These are phyloP conservation scores for Eutrema japonicum DNA, from an alignment of 345 rosid genomes.

Conservation along the genomic window DNA sequence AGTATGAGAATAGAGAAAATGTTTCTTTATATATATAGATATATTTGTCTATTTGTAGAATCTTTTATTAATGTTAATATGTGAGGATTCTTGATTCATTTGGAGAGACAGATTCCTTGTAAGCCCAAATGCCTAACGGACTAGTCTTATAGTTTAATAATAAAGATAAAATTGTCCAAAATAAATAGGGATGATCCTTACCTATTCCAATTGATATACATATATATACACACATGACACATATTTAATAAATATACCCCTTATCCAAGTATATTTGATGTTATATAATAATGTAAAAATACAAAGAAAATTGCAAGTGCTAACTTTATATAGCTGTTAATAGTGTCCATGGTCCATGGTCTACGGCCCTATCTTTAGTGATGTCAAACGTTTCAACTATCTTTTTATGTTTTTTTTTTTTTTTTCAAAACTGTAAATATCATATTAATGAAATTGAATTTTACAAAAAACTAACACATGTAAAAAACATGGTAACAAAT, in stretches of 20 bases:
- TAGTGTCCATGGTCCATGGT: conserved; percentile 25
- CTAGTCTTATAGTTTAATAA: conserved; percentile 10
- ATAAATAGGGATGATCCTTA: not conserved
- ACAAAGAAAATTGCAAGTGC: not conserved
- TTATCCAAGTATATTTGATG: not conserved
- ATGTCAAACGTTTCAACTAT: conserved; percentile 14
- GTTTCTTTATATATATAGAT: too few relatives aligned
- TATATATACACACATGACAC: not conserved
- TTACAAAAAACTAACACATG: too few relatives aligned
- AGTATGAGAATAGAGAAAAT: too few relatives aligned
- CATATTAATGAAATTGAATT: too few relatives aligned
- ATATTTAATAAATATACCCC: not conserved
- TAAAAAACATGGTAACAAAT: too few relatives aligned
- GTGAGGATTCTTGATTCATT: conserved; percentile 32
- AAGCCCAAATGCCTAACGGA: conserved; percentile 8
- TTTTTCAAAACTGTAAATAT: too few relatives aligned
- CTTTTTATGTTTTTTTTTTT: not conserved
- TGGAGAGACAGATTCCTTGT: conserved; percentile 31
- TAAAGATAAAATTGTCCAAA: too few relatives aligned
- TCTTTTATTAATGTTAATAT: not conserved
- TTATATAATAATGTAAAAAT: conserved; percentile 4
- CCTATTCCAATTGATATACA: not conserved
- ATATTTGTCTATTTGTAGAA: not conserved
- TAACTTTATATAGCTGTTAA: conserved; percentile 11
- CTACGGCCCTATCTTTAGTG: conserved; percentile 13